Percentiles rank a stretch among this genome's conserved stretches.
These are phyloP conservation scores for Hysterangium stoloniferum DNA, from an alignment of 768 basidiomycete genomes.

Conservation along the genomic window DNA sequence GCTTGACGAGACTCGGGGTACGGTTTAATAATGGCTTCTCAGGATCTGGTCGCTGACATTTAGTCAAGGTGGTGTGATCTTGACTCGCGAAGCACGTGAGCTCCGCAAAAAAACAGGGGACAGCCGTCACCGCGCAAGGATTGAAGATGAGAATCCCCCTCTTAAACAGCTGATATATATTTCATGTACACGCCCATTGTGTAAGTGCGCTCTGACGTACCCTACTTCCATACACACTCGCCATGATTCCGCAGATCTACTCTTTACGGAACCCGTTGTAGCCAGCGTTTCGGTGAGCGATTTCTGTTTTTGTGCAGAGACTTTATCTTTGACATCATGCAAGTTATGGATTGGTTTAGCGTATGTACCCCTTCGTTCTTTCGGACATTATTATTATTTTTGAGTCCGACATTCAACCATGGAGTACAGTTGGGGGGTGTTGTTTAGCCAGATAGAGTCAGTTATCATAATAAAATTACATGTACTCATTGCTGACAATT, in stretches of 20 bases:
- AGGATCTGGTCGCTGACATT: background rate
- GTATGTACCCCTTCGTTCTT: slow-evolving; percentile 10
- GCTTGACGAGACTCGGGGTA: slow-evolving; percentile 64
- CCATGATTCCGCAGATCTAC: slow-evolving; percentile 37
- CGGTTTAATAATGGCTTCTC: background rate
- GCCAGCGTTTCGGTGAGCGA: slow-evolving; percentile 56
- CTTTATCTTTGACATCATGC: background rate
- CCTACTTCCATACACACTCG: slow-evolving; percentile 14
- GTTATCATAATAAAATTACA: slow-evolving; percentile 12
- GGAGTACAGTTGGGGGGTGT: slow-evolving; percentile 27
- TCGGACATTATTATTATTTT: background rate
- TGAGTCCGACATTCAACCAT: background rate
- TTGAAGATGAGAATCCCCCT: slow-evolving; percentile 54
- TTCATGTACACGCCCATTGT: slow-evolving; percentile 62
- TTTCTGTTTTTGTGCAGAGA: background rate
- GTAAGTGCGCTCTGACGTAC: slow-evolving; percentile 31
- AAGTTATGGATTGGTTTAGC: slow-evolving; percentile 19
- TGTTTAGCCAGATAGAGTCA: slow-evolving; percentile 27
- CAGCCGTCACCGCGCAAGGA: slow-evolving; percentile 48
- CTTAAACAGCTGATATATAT: slow-evolving; percentile 55
- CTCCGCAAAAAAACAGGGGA: slow-evolving; percentile 62
- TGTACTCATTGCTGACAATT: background rate
- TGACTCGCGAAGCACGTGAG: slow-evolving; percentile 54
- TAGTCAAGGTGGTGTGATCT: slow-evolving; percentile 42
- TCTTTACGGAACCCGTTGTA: slow-evolving; percentile 69